A percentile compares a stretch with the other conserved stretches of the same genome.
Conservation (phyloP, 2,329 filamentous ascomycete genomes). For the Emericellopsis atlantica region DNA sequence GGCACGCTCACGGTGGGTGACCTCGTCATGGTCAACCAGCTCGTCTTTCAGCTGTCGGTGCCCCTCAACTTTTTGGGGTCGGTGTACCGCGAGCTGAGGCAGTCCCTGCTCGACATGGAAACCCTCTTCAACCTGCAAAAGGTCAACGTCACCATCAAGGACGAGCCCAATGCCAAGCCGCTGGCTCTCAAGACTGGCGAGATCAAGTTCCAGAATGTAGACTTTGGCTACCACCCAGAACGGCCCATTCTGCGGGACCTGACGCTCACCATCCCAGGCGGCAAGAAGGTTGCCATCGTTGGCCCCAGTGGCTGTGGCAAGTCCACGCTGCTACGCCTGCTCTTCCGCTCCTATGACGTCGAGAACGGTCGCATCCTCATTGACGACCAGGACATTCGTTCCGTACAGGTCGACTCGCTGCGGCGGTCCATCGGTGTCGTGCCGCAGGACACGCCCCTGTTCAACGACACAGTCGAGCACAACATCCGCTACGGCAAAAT, state of each 20-base stretch:
- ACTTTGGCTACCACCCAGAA: constrained; percentile 81
- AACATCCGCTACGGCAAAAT: constrained; percentile 91
- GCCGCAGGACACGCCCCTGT: constrained; percentile 90
- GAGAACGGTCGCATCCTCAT: constrained; percentile 77
- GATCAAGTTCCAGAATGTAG: constrained; percentile 90
- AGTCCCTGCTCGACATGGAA: constrained; percentile 96
- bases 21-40: constrained; percentile 96
- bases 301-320: constrained; percentile 95
- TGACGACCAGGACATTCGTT: constrained; percentile 82
- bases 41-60: constrained; percentile 94
- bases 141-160: constrained; percentile 79
- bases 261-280: constrained; percentile 80
- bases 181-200: constrained; percentile 70
- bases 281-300: constrained; percentile 91
- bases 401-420: constrained; percentile 71
- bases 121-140: constrained; percentile 96
- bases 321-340: constrained; percentile 76
- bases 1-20: constrained; percentile 85
- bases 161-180: constrained; percentile 60
- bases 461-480: constrained; percentile 92
- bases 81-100: constrained; percentile 88
- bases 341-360: constrained; percentile 92
- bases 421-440: constrained; percentile 85
- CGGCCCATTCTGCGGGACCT: constrained; percentile 79
- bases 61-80: constrained; percentile 97